Base-by-base conservation (phyloP, 2,329 filamentous ascomycete genomes). In the Xylaria sp. region DNA sequence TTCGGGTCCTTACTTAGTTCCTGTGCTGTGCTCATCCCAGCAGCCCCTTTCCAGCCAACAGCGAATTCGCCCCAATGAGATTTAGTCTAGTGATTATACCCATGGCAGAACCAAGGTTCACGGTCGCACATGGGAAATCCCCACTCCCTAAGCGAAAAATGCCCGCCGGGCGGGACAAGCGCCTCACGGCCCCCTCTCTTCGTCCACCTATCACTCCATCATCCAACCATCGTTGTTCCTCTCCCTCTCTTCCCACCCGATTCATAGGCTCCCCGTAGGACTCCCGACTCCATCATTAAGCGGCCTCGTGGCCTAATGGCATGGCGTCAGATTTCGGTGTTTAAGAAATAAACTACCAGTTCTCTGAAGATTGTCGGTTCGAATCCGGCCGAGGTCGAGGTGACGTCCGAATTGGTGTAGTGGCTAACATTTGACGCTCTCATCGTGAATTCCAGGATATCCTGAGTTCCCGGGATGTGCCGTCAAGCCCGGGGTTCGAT, bases 371-470 rank as follows among this genome's bases (percentile, higher is more conserved):
- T 65, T 65, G 63, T 63, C 60, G 60, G 56, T 65, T 63, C 63
- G 60, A 65, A 43, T 65, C 63, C 60, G 63, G 63, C 63, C 56
- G 60, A 63, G 60, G 63, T 65, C 63, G 62, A n/a, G 13, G 31
- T 35, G 11, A 10, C 17, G 52, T 73, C 70, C 71, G 71, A 72
- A 72, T 71, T 71, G 75, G 70, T 72, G 68, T 70, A 69, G 69
- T 73, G 72, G 70, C 65, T 66, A 74, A 73, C 72, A 74, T 72
- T 71, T 72, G 68, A 70, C 72, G 71, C 71, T 73, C 71, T 74
- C 72, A 72, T 60, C 13, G 6, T 2, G 4, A 13, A 2, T 31
- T 25, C 7, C 23, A 5, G 3, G 10, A 4, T 8, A 3, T 15
- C 23, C 8, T 17, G 43, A 29, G 19, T 19, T 27, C 5, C 2